Evolutionary conservation across 805 yeast species (phyloP).

Genomic region (Wickerhamiella musiphila): DNA sequence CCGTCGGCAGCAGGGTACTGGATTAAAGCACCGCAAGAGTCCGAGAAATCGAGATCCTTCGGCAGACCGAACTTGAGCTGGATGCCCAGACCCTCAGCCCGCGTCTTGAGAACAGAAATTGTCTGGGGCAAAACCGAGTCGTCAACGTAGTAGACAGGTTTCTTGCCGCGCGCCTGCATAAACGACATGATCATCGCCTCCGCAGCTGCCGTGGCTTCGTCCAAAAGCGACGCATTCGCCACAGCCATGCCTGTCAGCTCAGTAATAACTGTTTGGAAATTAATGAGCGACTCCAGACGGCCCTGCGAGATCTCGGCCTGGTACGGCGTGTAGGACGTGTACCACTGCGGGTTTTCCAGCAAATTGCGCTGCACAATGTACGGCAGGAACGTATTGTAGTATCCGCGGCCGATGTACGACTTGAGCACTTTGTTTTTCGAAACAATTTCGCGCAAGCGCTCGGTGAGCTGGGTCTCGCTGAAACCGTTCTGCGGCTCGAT

Average conservation of each 20-base stretch:
- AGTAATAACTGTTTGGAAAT: slow-evolving; percentile 80
- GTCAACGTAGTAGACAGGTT: slow-evolving; percentile 53
- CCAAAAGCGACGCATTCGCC: slow-evolving; percentile 86
- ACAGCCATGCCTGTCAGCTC: slow-evolving; percentile 89
- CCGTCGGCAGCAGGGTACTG: slow-evolving; percentile 92
- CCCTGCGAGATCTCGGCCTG: slow-evolving; percentile 98
- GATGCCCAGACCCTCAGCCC: slow-evolving; percentile 62
- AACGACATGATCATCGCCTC: slow-evolving; percentile 86
- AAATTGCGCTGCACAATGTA: slow-evolving; percentile 86
- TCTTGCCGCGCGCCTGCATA: slow-evolving; percentile 51
- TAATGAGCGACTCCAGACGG: slow-evolving; percentile 72
- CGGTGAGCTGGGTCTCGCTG: slow-evolving; percentile 66
- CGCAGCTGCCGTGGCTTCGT: slow-evolving; percentile 95
- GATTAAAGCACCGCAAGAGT: slow-evolving; percentile 63
- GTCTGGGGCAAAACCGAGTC: slow-evolving; percentile 72
- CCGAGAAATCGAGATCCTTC: slow-evolving; percentile 22
- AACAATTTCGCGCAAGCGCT: slow-evolving; percentile 51
- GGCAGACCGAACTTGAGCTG: slow-evolving; percentile 35
- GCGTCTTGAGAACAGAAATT: slow-evolving; percentile 52
- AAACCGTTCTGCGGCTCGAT: slow-evolving; percentile 58
- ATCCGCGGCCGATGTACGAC: slow-evolving; percentile 85
- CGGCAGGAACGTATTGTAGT: slow-evolving; percentile 77
- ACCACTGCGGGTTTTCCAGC: slow-evolving; percentile 93
- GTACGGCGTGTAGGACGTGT: slow-evolving; percentile 95
- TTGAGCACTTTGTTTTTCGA: slow-evolving; percentile 52